These are phyloP conservation scores for Mycosphaerella arachidis DNA, from an alignment of 2,329 filamentous ascomycete species.

Conservation along the genomic window DNA sequence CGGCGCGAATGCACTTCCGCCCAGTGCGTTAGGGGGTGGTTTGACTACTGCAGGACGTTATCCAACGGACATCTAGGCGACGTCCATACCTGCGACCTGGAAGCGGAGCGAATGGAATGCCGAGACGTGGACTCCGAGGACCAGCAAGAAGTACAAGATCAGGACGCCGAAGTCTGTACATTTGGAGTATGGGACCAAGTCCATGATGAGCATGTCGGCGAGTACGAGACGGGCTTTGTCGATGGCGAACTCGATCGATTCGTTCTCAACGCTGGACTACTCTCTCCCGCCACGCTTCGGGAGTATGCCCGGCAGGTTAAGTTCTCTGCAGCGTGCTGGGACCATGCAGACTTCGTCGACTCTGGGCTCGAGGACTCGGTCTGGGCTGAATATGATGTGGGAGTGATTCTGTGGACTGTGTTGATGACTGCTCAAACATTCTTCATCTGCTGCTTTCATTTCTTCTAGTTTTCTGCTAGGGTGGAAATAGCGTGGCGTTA, in stretches of 20 bases:
- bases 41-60: slow-evolving; percentile 32
- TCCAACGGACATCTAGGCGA: slow-evolving; percentile 22
- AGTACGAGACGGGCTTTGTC: background rate
- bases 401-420: background rate
- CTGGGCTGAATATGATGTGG: background rate
- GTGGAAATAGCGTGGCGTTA: background rate
- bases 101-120: background rate
- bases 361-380: background rate
- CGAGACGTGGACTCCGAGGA: background rate
- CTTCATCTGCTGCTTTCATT: background rate
- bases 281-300: background rate
- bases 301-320: background rate
- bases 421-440: background rate
- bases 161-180: background rate
- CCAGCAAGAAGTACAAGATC: background rate
- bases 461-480: background rate
- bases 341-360: background rate
- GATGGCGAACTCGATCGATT: background rate
- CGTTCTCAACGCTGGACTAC: background rate
- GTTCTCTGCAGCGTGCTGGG: background rate
- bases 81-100: background rate
- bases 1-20: slow-evolving; percentile 2
- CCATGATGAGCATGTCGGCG: background rate
- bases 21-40: slow-evolving; percentile 15
- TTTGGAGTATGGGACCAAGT: background rate